Evolutionary conservation across 202 grass and related monocot genomes (phyloP), one percentile per base, ranked within the genome.

Genomic region (Schoenoplectus triqueter): DNA sequence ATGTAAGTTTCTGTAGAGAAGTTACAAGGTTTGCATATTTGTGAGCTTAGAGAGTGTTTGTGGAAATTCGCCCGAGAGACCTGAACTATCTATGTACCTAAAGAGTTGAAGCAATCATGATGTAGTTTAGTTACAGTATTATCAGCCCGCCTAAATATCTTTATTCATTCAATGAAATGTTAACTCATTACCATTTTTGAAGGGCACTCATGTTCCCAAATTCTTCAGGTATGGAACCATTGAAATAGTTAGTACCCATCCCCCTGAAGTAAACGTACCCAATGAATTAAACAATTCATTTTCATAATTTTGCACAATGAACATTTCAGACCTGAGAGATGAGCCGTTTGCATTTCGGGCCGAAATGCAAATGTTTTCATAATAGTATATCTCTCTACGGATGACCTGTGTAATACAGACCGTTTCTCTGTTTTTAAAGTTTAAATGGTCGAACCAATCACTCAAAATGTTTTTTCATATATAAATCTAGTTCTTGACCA

Each of bases 41-140:
- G 69, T 86, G 44, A 98, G 92, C 31, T 68, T 79, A 9, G 92
- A 92, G 39, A 98, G 52, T 21, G 91, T 67, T 78, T 87, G 48
- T 20, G 92, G 95, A 45, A 98, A 60, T 1, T 88, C 67, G 51
- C 95, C 95, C 40, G 61, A 89, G 74, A 92, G 82, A 76, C 92
- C 92, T 73, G 88, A 75, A 75, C 95, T 95, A 47, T 88, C 78
- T 5, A 93, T 87, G 80, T 95, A 95, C 66, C 95, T 95, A 82
- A 31, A 63, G 62, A 84, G 54, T 70, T 39, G 2, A 70, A 55
- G 59, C 14, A 54, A 68, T 55, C 2, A 3, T 65, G 9, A 70
- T 21, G 41, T 31, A 31, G 1, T 31, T 59, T 57, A 4, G 2
- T 11, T 74, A 63, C 51, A 80, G 2, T 52, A 56, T 59, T 44